A percentile compares a stretch with the other conserved stretches of the same genome.
These are phyloP conservation scores for Lanmaoa pseudosensibilis DNA, from an alignment of 768 basidiomycete species.

Conservation along the genomic window DNA sequence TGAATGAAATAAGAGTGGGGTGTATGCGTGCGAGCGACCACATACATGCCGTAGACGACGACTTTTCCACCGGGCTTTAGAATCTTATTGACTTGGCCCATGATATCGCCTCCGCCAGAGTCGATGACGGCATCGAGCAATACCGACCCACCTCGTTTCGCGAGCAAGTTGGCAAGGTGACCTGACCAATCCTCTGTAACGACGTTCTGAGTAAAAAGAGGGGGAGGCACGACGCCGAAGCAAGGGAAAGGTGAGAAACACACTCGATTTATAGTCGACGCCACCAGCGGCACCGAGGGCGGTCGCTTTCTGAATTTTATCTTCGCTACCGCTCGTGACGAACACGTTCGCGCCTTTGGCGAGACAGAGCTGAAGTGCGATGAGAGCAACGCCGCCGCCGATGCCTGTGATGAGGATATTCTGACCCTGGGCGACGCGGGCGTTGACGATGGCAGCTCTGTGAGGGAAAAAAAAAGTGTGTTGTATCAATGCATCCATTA, in stretches of 20 bases:
- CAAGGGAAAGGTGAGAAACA: conserved; percentile 17
- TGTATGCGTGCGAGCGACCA: neutral
- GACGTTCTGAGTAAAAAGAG: neutral
- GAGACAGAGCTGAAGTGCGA: conserved; percentile 72
- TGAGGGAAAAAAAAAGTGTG: neutral
- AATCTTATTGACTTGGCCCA: conserved; percentile 45
- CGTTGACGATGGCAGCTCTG: conserved; percentile 70
- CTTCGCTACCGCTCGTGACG: conserved; percentile 69
- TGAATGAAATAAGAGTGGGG: neutral
- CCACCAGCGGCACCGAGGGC: conserved; percentile 76
- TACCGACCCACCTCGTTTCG: conserved; percentile 24
- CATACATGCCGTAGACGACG: conserved; percentile 66
- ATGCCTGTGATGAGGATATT: conserved; percentile 81
- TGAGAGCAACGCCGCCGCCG: conserved; percentile 81
- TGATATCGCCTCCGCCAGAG: conserved; percentile 67
- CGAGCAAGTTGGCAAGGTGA: conserved; percentile 46
- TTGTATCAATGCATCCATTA: neutral
- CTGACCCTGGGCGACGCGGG: conserved; percentile 57
- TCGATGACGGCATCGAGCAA: conserved; percentile 65
- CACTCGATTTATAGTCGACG: conserved; percentile 68
- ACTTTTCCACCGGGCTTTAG: conserved; percentile 60
- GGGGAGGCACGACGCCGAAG: neutral
- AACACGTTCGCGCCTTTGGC: conserved; percentile 79
- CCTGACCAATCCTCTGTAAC: conserved; percentile 51
- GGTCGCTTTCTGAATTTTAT: conserved; percentile 68